phyloP scores from a whole-genome alignment of 306 rosid species.

The Trifolium repens region DNA sequence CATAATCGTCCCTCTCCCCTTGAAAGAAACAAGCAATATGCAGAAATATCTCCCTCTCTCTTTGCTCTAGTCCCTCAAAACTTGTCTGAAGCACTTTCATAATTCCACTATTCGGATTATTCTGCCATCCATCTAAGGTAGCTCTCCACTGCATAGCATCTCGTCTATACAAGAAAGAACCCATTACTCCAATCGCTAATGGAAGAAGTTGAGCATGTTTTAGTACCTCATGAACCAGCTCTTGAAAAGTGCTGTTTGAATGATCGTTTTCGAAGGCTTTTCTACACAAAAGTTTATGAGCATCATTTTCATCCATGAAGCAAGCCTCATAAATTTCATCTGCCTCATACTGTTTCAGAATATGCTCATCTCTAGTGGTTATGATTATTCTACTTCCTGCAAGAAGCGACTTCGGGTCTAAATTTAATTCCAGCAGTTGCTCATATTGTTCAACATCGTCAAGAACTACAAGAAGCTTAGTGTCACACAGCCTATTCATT shows the following conservation, averaged over 20 bases:
- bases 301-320: neutral
- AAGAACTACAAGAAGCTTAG: neutral
- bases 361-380: neutral
- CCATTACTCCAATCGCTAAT: neutral
- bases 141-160: neutral
- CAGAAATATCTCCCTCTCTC: neutral
- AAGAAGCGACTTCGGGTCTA: neutral
- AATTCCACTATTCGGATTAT: neutral
- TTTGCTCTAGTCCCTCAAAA: neutral
- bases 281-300: neutral
- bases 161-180: neutral
- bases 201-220: constrained; percentile 21
- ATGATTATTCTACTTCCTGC: constrained; percentile 14
- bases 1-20: constrained; percentile 6
- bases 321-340: neutral
- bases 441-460: neutral
- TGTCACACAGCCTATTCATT: neutral
- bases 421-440: neutral
- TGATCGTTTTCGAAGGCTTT: constrained; percentile 19
- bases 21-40: constrained; percentile 3
- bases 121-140: neutral
- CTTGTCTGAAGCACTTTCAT: neutral
- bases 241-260: neutral
- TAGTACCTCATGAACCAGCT: neutral
- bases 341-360: neutral